Evolutionary conservation across 495 filamentous ascomycete species (phyloP), one percentile per base, ranked within the genome.

Genomic region (Lindgomyces ingoldianus): DNA sequence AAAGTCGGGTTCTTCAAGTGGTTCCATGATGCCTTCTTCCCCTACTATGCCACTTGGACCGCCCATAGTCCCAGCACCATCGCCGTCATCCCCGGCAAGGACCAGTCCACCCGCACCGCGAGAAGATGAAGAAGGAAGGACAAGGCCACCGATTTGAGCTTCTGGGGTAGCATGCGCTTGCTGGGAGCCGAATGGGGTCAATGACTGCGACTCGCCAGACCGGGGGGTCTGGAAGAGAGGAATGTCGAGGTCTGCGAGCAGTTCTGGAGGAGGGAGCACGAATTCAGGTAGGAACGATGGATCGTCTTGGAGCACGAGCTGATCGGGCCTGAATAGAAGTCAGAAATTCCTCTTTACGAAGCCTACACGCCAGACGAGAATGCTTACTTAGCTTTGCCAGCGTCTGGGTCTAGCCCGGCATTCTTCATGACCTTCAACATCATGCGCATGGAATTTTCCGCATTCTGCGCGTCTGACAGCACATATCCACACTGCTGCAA

Each of bases 401-500:
- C 89, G 49, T 84, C 81, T 3, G 84, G 77, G 74, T 96, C 90
- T 26, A 95, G 74, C 4, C 85, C 84, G 36, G 78, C 76, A 16
- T 80, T 80, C 29, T 77, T 79, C 11, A 87, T 49, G 33, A 78
- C 73, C 57, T 81, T 85, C 61, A 91, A 74, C 72, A 91, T 81
- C 11, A 83, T 65, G 49, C 81, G 77, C 83, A 97, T 90, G 64
- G 84, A 85, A 65, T 83, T 83, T 65, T 92, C 88, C 51, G 89
- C 86, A 57, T 83, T 83, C 73, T 93, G 87, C 4, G 89, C 86
- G 70, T 98, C 94, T 11, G 83, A 78, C 25, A 96, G 84, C 11
- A 94, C 84, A 74, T 96, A 97, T 14, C 84, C 83, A 64, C 88
- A 95, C 76, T 98, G 94, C 69, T 96, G 89, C 22, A 81, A 82